Evolutionary conservation across 2,329 filamentous ascomycete species (phyloP), one percentile per base, ranked within the genome.

Genomic region (Albophoma yamanashiensis): DNA sequence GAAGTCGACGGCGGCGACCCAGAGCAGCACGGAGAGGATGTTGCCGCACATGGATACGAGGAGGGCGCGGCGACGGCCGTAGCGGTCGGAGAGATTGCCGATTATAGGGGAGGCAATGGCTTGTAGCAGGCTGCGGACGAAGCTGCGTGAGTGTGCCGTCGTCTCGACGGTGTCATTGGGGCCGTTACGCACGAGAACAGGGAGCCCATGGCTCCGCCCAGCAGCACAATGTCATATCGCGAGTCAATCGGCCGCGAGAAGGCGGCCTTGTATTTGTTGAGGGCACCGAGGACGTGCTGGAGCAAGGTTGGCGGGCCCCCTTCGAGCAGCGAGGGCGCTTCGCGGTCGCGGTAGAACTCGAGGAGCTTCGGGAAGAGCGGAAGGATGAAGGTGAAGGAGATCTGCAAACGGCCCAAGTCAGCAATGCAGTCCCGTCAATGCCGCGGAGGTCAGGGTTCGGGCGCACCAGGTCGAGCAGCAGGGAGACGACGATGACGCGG

Each of bases 331-430:
- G 77, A 69, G 31, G 80, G 76, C 47, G 82, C 82, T 75, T 97
- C 92, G 74, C 87, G 85, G 71, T 91, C 87, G 75, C 91, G 90
- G 78, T 97, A 99, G 82, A 97, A 97, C 68, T 95, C 89, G 74
- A 97, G 88, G 53, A 99, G 88, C 61, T 92, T 92, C 9, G 92
- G 94, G 72, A 97, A 99, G 42, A 99, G 85, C 0, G 94, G 94
- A 11, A 99, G 87, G 71, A 97, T 97, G 72, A 99, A 97, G 38
- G 94, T 99, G 74, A 99, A 99, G 60, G 93, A 97, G 69, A 97
- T 91, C 93, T 97, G 56, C 38, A 64, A 63, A 20, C 34, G 20
- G 22, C 20, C 20, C 9, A 7, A 15, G 50, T 55, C 20, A 55
- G 50, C 31, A 36, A 38, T 1, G 50, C 11, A 15, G 20, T 12